phyloP scores from a whole-genome alignment of 352 stramenopile genomes.

The Phytophthora lateralis region DNA sequence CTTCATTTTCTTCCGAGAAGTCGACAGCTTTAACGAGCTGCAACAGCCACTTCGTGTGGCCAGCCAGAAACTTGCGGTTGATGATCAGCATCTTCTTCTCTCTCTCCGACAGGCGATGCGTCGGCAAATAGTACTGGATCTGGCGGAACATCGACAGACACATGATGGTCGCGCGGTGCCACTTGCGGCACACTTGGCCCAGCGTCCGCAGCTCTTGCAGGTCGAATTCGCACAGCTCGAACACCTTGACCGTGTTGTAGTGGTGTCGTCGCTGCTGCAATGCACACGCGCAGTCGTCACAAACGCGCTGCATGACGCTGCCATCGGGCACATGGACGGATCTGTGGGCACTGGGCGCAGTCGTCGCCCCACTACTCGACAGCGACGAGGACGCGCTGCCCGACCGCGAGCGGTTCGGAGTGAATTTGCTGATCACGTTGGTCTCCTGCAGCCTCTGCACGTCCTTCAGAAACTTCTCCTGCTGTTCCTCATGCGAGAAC shows the following conservation, averaged over 20 bases:
- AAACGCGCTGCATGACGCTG: constrained; percentile 82
- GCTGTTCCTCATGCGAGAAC: constrained; percentile 49
- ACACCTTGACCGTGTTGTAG: constrained; percentile 87
- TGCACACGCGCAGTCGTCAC: constrained; percentile 80
- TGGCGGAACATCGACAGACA: constrained; percentile 89
- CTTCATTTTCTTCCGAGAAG: constrained; percentile 59
- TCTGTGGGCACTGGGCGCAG: constrained; percentile 39
- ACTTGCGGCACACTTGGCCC: constrained; percentile 85
- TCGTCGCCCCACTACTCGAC: constrained; percentile 19
- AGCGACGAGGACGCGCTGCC: constrained; percentile 34
- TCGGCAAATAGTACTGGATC: constrained; percentile 88
- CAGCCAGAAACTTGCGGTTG: constrained; percentile 77
- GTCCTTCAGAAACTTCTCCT: constrained; percentile 76
- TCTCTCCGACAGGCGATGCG: constrained; percentile 69
- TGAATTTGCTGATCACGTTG: constrained; percentile 78
- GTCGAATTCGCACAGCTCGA: constrained; percentile 84
- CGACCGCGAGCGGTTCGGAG: constrained; percentile 49
- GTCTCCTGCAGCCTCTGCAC: constrained; percentile 64
- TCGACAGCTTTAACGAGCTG: constrained; percentile 87
- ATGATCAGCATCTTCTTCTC: constrained; percentile 81
- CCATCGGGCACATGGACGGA: constrained; percentile 65
- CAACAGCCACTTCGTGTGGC: constrained; percentile 86
- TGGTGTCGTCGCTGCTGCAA: constrained; percentile 84
- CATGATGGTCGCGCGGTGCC: constrained; percentile 88
- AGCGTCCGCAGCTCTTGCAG: constrained; percentile 74